Conservation (phyloP, 331 rosid genomes). For the Rhamnella rubrinervis region DNA sequence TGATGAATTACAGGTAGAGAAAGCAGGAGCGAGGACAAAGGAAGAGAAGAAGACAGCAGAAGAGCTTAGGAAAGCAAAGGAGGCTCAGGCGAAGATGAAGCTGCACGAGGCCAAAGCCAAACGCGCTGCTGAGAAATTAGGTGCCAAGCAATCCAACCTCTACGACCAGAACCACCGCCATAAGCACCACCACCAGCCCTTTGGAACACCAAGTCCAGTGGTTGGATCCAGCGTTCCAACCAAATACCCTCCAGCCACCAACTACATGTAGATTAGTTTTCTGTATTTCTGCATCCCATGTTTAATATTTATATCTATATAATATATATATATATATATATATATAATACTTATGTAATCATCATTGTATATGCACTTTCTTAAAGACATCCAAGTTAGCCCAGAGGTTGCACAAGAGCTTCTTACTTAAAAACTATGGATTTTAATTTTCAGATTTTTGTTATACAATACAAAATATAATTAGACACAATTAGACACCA, state of each 20-base stretch:
- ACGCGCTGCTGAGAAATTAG: conserved; percentile 49
- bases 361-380: too few species aligned
- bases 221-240: background rate
- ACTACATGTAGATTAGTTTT: background rate
- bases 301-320: too few species aligned
- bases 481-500: too few species aligned
- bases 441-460: too few species aligned
- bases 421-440: too few species aligned
- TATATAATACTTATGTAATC: too few species aligned
- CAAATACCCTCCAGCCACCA: background rate
- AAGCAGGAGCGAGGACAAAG: conserved; percentile 47
- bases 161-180: conserved; percentile 3
- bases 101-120: conserved; percentile 62
- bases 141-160: conserved; percentile 22
- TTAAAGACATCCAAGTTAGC: too few species aligned
- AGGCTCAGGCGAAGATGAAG: conserved; percentile 47
- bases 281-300: too few species aligned
- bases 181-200: background rate
- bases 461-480: too few species aligned
- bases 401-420: too few species aligned
- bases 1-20: conserved; percentile 43
- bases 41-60: conserved; percentile 53
- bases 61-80: conserved; percentile 47
- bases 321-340: too few species aligned
- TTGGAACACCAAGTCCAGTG: background rate